Base-by-base conservation (phyloP, 2,329 filamentous ascomycete genomes). In the Leptographium galeiforme region DNA sequence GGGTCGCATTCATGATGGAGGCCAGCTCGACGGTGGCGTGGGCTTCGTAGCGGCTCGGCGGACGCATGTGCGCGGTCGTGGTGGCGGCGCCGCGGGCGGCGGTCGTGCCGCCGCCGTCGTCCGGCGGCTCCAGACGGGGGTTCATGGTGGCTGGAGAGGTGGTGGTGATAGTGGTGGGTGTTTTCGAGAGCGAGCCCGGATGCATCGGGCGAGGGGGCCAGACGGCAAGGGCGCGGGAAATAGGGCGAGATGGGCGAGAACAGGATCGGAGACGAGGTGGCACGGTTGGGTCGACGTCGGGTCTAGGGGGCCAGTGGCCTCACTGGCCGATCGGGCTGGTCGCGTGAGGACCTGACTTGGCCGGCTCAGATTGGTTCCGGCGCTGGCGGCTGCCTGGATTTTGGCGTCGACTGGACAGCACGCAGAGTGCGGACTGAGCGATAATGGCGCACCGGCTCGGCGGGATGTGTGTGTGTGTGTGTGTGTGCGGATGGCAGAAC, bases 1-100 rank as follows among this genome's bases (percentile, higher is more conserved):
- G 77, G 5, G 72, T 63, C 25, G 70, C 68, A 16, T 66, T 67
- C 67, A 73, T 72, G 55, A 72, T 72, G 34, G 70, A 70, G 39
- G 69, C 67, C 47, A 73, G 60, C 57, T 73, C 71, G 51, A 67
- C 67, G 8, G 66, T 65, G n/a, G 70, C 55, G 16, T 66, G 67
- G 34, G 65, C 66, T 43, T 69, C 68, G 38, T 70, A 66, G 41
- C 48, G 50, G 25, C 14, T 66, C 62, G 51, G 64, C 57, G 43
- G 62, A 56, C 19, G 62, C 61, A 32, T 2, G 25, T 13, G 6
- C 52, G 49, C 25, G 41, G 30, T 4, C 46, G 19, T 2, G 41
- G 40, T 6, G 19, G 52, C 6, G 36, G 11, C 16, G 44, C 2
- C n/a, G 8, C 45, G 12, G 30, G 10, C 25, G n/a, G n/a, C n/a